phyloP scores from a whole-genome alignment of 345 rosid genomes.

The Ceriops decandra region DNA sequence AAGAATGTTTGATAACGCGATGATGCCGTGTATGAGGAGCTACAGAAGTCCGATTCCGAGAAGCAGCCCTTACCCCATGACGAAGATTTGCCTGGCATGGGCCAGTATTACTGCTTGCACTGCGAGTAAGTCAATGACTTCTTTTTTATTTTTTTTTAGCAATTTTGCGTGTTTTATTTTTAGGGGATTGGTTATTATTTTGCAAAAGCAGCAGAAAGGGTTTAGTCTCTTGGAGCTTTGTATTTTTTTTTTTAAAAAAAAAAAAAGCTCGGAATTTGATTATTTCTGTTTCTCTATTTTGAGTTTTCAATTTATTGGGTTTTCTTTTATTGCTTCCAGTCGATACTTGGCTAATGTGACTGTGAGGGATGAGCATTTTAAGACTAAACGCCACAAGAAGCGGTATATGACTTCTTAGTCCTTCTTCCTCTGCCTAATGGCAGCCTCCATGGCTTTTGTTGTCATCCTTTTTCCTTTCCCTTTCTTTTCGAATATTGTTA shows the following conservation, averaged over 20 bases:
- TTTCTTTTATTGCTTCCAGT: slow-evolving; percentile 36
- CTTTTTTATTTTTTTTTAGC: too few relatives aligned
- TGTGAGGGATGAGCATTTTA: slow-evolving; percentile 79
- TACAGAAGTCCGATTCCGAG: slow-evolving; percentile 63
- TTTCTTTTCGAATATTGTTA: too few relatives aligned
- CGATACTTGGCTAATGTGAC: slow-evolving; percentile 65
- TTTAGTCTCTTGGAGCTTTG: too few relatives aligned
- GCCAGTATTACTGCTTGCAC: slow-evolving; percentile 87
- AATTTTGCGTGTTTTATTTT: not conserved
- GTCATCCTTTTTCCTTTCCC: too few relatives aligned
- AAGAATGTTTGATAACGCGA: slow-evolving; percentile 46
- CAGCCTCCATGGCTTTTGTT: not conserved
- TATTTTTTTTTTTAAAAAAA: too few relatives aligned
- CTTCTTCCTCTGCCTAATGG: not conserved
- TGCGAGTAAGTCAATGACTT: slow-evolving; percentile 61
- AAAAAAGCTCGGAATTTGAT: not conserved
- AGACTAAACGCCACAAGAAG: slow-evolving; percentile 86
- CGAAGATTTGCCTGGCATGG: slow-evolving; percentile 98
- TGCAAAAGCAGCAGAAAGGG: too few relatives aligned
- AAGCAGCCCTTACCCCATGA: slow-evolving; percentile 53
- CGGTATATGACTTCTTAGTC: slow-evolving; percentile 38
- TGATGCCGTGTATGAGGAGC: slow-evolving; percentile 73
- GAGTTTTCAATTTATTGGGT: not conserved
- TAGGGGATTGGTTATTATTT: not conserved
- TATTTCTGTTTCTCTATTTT: not conserved